Percentiles rank a stretch among this genome's conserved stretches.
These are phyloP conservation scores for Millerozyma acaciae DNA, from an alignment of 805 yeast genomes.

Conservation along the genomic window DNA sequence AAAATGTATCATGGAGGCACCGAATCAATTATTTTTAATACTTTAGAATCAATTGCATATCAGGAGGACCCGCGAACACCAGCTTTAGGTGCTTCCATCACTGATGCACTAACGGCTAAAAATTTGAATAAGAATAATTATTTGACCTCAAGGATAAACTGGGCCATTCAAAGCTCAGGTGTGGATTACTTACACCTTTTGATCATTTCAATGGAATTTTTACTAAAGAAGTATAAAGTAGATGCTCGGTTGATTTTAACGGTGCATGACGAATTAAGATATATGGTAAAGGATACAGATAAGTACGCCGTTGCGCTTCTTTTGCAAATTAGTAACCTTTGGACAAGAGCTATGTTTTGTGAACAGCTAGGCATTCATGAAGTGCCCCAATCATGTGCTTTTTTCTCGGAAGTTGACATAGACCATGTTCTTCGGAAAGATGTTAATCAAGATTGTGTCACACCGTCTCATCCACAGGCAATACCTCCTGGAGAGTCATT, in stretches of 20 bases:
- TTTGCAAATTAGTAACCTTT: slow-evolving; percentile 81
- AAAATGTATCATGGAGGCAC: slow-evolving; percentile 80
- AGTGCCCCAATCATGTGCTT: slow-evolving; percentile 92
- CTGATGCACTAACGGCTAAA: slow-evolving; percentile 67
- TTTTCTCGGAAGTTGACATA: slow-evolving; percentile 89
- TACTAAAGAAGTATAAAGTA: slow-evolving; percentile 58
- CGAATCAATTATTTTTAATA: slow-evolving; percentile 87
- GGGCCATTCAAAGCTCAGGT: slow-evolving; percentile 98
- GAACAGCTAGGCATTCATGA: slow-evolving; percentile 87
- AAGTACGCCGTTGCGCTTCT: slow-evolving; percentile 75
- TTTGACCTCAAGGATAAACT: slow-evolving; percentile 86
- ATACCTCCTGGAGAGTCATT: slow-evolving; percentile 78
- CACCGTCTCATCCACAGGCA: slow-evolving; percentile 75
- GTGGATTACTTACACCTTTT: slow-evolving; percentile 91
- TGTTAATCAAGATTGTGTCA: slow-evolving; percentile 84
- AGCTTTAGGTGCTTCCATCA: slow-evolving; percentile 87
- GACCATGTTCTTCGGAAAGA: slow-evolving; percentile 88
- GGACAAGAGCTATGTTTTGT: slow-evolving; percentile 96
- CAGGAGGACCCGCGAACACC: slow-evolving; percentile 83
- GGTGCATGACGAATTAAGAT: slow-evolving; percentile 94
- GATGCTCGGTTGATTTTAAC: slow-evolving; percentile 79
- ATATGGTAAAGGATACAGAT: slow-evolving; percentile 69
- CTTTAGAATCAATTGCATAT: slow-evolving; percentile 81
- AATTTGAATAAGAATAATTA: slow-evolving; percentile 65
- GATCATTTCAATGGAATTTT: slow-evolving; percentile 82